Percentiles rank a stretch among this genome's conserved stretches.
Conservation (phyloP, 805 yeast genomes). For the Starmerella bombicola region DNA sequence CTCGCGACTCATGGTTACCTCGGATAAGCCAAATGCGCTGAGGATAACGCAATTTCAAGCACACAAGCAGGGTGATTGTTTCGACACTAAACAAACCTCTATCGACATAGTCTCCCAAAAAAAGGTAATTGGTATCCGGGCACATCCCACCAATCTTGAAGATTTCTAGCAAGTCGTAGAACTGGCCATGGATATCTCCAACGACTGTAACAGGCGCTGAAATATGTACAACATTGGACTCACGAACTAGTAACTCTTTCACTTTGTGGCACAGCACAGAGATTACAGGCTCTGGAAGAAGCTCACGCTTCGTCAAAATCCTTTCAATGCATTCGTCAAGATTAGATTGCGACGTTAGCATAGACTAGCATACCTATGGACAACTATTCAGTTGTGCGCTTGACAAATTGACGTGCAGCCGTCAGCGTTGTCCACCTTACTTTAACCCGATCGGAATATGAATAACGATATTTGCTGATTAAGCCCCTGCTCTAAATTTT, state of each 20-base stretch:
- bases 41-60: slow-evolving; percentile 80
- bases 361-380: not conserved
- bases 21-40: slow-evolving; percentile 66
- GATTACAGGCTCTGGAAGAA: slow-evolving; percentile 58
- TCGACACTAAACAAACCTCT: slow-evolving; percentile 89
- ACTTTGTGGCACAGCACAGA: slow-evolving; percentile 65
- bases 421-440: too few species aligned
- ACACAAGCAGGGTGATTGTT: slow-evolving; percentile 71
- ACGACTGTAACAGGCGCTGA: slow-evolving; percentile 85
- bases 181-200: slow-evolving; percentile 97
- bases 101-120: slow-evolving; percentile 93
- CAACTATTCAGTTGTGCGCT: too few species aligned
- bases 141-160: slow-evolving; percentile 88
- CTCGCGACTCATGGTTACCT: slow-evolving; percentile 95
- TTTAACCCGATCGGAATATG: too few species aligned
- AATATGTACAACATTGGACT: slow-evolving; percentile 77
- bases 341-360: slow-evolving; percentile 25
- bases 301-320: slow-evolving; percentile 43
- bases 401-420: too few species aligned
- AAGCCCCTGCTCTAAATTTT: too few species aligned
- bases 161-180: slow-evolving; percentile 82
- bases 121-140: slow-evolving; percentile 85
- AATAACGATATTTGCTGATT: too few species aligned
- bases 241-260: slow-evolving; percentile 65
- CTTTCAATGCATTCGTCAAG: slow-evolving; percentile 61